Evolutionary conservation across 2,329 filamentous ascomycete species (phyloP).

Genomic region (Didymella segeticola): DNA sequence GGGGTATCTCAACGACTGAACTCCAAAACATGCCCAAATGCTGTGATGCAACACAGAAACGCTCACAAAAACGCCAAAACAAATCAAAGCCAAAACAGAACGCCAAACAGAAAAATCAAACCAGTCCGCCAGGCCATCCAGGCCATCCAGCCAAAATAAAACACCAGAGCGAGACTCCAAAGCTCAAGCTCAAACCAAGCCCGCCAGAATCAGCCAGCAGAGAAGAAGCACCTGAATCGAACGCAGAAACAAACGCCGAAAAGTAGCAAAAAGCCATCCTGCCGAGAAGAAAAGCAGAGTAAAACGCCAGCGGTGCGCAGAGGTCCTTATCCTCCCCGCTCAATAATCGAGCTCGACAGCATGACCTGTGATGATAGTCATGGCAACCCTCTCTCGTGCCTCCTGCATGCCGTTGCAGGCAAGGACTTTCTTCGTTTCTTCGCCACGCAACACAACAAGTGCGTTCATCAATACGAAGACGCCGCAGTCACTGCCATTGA

Average conservation of each 20-base stretch:
- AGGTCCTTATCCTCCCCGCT: background rate
- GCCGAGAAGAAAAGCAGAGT: background rate
- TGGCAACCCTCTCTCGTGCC: conserved; percentile 69
- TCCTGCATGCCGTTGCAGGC: conserved; percentile 61
- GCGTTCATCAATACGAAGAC: conserved; percentile 78
- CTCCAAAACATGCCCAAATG: conserved; percentile 7
- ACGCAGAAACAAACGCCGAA: background rate
- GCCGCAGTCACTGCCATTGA: conserved; percentile 77
- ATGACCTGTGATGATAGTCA: conserved; percentile 66
- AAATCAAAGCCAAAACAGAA: conserved; percentile 2
- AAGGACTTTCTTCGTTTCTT: conserved; percentile 54
- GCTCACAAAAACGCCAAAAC: background rate
- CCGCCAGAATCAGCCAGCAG: no score
- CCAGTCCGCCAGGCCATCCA: background rate
- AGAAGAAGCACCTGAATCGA: no score
- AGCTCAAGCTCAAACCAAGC: background rate
- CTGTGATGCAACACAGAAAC: no score
- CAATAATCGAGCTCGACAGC: conserved; percentile 34
- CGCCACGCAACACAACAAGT: conserved; percentile 60
- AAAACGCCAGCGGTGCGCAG: background rate
- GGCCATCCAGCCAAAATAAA: conserved; percentile 1
- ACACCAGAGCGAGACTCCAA: background rate
- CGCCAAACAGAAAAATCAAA: background rate
- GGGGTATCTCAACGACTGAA: conserved; percentile 14
- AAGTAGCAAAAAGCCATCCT: background rate